Percentiles rank a stretch among this genome's conserved stretches.
Evolutionary conservation across 2,329 filamentous ascomycete species (phyloP).

Genomic region (Mycocentrospora acerina): DNA sequence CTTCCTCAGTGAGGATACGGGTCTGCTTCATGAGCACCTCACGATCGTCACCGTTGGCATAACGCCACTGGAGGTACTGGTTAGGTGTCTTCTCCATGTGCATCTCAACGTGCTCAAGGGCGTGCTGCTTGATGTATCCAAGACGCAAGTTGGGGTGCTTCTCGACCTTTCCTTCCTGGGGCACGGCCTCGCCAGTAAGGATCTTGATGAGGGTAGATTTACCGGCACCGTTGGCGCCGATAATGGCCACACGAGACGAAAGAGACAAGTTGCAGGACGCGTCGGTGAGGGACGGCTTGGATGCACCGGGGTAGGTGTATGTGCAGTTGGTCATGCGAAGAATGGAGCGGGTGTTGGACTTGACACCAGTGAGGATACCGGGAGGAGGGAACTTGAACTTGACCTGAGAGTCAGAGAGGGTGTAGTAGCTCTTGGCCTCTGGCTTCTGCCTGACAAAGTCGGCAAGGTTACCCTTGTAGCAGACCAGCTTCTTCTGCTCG

Average conservation of each 20-base stretch:
- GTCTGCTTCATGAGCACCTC: constrained; percentile 98
- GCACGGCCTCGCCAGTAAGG: constrained; percentile 87
- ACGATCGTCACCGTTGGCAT: constrained; percentile 93
- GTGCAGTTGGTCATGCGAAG: constrained; percentile 91
- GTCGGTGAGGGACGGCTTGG: constrained; percentile 83
- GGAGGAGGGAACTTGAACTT: constrained; percentile 98
- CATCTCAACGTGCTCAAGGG: constrained; percentile 98
- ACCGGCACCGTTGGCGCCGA: constrained; percentile 95
- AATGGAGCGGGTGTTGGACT: constrained; percentile 90
- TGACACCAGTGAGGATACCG: constrained; percentile 91
- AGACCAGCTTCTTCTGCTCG: constrained; percentile 91
- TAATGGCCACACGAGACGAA: constrained; percentile 92
- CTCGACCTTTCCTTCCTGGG: constrained; percentile 82
- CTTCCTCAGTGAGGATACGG: constrained; percentile 79
- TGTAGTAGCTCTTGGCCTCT: constrained; percentile 98
- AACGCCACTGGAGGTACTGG: constrained; percentile 98
- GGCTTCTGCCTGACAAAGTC: constrained; percentile 86
- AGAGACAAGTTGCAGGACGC: constrained; percentile 86
- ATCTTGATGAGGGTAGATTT: constrained; percentile 99
- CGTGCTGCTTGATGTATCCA: constrained; percentile 99
- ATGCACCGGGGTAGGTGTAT: constrained; percentile 87
- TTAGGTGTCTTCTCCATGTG: constrained; percentile 99
- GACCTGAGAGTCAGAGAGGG: constrained; percentile 80
- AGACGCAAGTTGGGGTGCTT: constrained; percentile 99
- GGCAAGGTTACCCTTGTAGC: constrained; percentile 79